A percentile compares a stretch with the other conserved stretches of the same genome.
Evolutionary conservation across 1,284 basidiomycete genomes (phyloP).

Genomic region (Pterula multifida): DNA sequence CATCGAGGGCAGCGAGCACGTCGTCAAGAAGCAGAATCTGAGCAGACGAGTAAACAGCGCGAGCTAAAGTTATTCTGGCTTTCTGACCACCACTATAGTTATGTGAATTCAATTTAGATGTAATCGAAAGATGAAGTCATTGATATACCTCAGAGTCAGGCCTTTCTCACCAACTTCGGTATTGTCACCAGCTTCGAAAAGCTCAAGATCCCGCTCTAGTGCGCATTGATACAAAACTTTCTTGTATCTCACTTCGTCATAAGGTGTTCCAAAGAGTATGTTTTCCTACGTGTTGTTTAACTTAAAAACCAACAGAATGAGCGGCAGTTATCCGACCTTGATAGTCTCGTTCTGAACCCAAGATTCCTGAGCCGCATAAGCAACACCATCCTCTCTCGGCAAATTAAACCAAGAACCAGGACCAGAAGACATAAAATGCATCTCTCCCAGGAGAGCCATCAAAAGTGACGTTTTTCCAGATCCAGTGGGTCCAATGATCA

Average conservation of each 20-base stretch:
- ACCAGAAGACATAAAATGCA: constrained; percentile 44
- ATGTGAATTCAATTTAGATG: constrained; percentile 3
- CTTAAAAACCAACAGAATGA: constrained; percentile 19
- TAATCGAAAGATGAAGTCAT: constrained; percentile 39
- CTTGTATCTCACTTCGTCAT: constrained; percentile 61
- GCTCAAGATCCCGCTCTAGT: constrained; percentile 39
- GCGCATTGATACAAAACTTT: constrained; percentile 49
- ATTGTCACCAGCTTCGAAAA: constrained; percentile 62
- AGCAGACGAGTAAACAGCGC: constrained; percentile 57
- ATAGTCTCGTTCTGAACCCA: constrained; percentile 57
- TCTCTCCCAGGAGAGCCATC: constrained; percentile 46
- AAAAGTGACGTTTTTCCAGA: constrained; percentile 32
- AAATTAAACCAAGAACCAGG: constrained; percentile 53
- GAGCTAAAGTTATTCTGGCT: constrained; percentile 60
- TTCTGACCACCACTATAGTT: constrained; percentile 62
- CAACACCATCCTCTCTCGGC: constrained; percentile 54
- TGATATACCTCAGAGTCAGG: constrained; percentile 37
- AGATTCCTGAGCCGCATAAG: constrained; percentile 68
- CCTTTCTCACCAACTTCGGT: constrained; percentile 57
- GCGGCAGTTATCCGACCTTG: constrained; percentile 18
- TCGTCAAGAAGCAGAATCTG: constrained; percentile 56
- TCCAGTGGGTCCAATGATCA: constrained; percentile 50
- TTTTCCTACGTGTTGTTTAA: constrained; percentile 41
- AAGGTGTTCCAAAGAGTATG: constrained; percentile 74
- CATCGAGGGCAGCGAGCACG: constrained; percentile 44